A percentile compares a stretch with the other conserved stretches of the same genome.
Evolutionary conservation across 2,329 filamentous ascomycete genomes (phyloP).

Genomic region (Aspergillus amoenus): DNA sequence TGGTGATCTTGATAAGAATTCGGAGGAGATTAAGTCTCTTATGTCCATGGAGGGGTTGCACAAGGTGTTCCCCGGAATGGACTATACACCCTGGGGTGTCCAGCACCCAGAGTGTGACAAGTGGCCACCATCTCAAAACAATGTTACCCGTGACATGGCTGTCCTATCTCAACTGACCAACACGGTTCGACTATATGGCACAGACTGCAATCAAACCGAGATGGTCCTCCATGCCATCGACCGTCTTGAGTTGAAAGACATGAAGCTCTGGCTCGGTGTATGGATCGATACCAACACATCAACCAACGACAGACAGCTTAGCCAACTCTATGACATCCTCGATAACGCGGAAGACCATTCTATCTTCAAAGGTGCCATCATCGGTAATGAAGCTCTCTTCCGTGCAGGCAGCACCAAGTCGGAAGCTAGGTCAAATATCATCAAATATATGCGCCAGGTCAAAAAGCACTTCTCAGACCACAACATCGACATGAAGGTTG

Average conservation of each 20-base stretch:
- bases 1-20: conserved; percentile 68
- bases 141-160: conserved; percentile 86
- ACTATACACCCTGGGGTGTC: conserved; percentile 88
- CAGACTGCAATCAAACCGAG: conserved; percentile 95
- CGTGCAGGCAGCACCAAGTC: conserved; percentile 52
- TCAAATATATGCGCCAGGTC: conserved; percentile 65
- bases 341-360: conserved; percentile 50
- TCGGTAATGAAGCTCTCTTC: conserved; percentile 64
- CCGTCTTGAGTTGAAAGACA: conserved; percentile 65
- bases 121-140: conserved; percentile 84
- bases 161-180: conserved; percentile 89
- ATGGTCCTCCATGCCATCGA: conserved; percentile 85
- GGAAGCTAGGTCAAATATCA: conserved; percentile 65
- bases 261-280: conserved; percentile 93
- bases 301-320: conserved; percentile 78
- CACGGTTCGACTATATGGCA: conserved; percentile 84
- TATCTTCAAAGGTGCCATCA: conserved; percentile 61
- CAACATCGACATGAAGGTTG: conserved; percentile 70
- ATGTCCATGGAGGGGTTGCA: conserved; percentile 80
- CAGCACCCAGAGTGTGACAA: conserved; percentile 83
- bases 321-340: conserved; percentile 81
- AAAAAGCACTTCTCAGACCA: conserved; percentile 69
- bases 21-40: conserved; percentile 74
- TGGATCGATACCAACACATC: conserved; percentile 84
- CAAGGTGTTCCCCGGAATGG: conserved; percentile 92